Conservation (phyloP, 192 early-diverging fungal species). For the Linnemannia exigua region DNA sequence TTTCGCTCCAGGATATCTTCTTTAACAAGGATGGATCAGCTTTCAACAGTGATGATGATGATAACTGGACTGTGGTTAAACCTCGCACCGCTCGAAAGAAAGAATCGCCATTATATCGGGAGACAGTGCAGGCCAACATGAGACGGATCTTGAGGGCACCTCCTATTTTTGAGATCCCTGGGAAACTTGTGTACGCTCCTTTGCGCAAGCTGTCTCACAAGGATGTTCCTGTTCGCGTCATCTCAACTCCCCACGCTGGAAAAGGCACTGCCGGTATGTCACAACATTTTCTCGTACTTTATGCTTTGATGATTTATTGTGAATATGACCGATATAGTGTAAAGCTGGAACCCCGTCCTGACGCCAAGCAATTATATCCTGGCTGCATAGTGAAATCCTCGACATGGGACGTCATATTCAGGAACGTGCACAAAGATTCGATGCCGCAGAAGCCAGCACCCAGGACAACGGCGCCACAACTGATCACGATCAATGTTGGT, state of each 20-base stretch:
- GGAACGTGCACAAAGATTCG: not conserved
- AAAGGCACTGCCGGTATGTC: not conserved
- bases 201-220: constrained; percentile 1
- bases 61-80: constrained; percentile 18
- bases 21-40: constrained; percentile 11
- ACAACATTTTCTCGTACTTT: not conserved
- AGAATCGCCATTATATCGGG: not conserved
- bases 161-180: constrained; percentile 36
- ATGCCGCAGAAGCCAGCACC: not conserved
- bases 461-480: too few relatives aligned
- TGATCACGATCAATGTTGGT: constrained; percentile 3
- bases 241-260: not conserved
- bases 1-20: constrained; percentile 21
- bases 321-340: not conserved
- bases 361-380: not conserved
- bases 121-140: constrained; percentile 30
- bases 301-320: not conserved
- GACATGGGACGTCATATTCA: constrained; percentile 39
- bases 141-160: constrained; percentile 27
- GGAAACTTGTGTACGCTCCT: constrained; percentile 26
- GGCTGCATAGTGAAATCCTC: constrained; percentile 1
- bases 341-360: not conserved
- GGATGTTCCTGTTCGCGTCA: constrained; percentile 42
- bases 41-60: constrained; percentile 16
- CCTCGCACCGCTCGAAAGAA: not conserved